phyloP scores from a whole-genome alignment of 352 stramenopile genomes.

The Pythium vanterpoolii region DNA sequence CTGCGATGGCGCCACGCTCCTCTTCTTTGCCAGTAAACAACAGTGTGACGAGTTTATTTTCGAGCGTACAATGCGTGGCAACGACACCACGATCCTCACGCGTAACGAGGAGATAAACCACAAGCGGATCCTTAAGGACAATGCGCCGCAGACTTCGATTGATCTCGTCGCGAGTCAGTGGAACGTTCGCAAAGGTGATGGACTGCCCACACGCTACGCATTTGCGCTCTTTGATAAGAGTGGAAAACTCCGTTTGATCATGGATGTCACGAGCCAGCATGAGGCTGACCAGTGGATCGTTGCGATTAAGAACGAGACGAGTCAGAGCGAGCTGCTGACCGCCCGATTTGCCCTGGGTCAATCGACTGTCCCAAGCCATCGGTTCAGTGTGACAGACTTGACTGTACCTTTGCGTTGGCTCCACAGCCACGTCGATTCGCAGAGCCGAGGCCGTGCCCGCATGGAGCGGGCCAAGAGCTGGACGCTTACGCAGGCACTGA shows the following conservation, averaged over 20 bases:
- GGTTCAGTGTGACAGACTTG: not conserved
- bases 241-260: slow-evolving; percentile 39
- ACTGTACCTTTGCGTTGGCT: slow-evolving; percentile 36
- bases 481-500: slow-evolving; percentile 57
- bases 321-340: not conserved
- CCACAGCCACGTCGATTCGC: slow-evolving; percentile 44
- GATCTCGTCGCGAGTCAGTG: slow-evolving; percentile 43
- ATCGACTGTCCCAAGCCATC: not conserved
- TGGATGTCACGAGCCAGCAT: slow-evolving; percentile 42
- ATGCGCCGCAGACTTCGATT: slow-evolving; percentile 36
- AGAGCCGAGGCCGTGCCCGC: slow-evolving; percentile 28
- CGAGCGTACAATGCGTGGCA: slow-evolving; percentile 22
- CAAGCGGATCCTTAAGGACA: slow-evolving; percentile 44
- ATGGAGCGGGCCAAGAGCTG: slow-evolving; percentile 40
- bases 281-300: slow-evolving; percentile 44
- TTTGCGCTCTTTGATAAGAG: slow-evolving; percentile 62
- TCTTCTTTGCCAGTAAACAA: slow-evolving; percentile 47
- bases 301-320: slow-evolving; percentile 37
- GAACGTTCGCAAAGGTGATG: slow-evolving; percentile 43
- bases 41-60: slow-evolving; percentile 60
- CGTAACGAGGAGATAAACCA: slow-evolving; percentile 22
- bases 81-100: not conserved
- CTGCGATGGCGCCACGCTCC: slow-evolving; percentile 51
- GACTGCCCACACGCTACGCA: slow-evolving; percentile 34
- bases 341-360: not conserved